Base-by-base conservation (phyloP, 2,329 filamentous ascomycete genomes). In the Venturia asperata region DNA sequence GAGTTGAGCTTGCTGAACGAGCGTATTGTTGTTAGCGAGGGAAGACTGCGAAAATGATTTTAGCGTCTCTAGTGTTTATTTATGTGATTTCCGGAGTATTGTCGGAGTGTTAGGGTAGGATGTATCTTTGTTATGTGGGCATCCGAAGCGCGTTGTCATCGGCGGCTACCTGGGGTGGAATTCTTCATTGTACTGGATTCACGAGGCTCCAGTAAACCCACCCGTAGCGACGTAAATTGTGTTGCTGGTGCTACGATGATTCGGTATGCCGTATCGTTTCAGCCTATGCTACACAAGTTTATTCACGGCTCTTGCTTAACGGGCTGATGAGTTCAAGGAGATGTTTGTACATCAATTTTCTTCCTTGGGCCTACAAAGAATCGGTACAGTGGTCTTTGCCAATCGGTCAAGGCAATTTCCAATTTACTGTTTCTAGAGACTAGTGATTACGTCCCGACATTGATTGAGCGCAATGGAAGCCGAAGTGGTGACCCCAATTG, bases 91-190 rank as follows among this genome's bases (percentile, higher is more conserved):
- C 30, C 15, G 52, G 52, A 19, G 17, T 15, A 34, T 58, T 37
- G 19, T 39, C 52, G 52, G 30, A 58, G 17, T 58, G 52, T 58
- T 37, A 19, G 4, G 24, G 24, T 15, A 30, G 5, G 24, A 34
- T 55, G 5, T 58, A 37, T 37, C 27, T 34, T 58, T 58, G 30
- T 52, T 58, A 39, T 58, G 52, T 58, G 27, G 9, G 27, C 37
- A 34, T 15, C 52, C 52, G 52, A 27, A 37, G 19, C 19, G 52
- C 52, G 52, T 58, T 58, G 52, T 58, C 52, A 27, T 58, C 15
- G 30, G 52, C 19, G 52, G 52, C 30, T 37, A 37, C 19, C 19
- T 58, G 27, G 15, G 30, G 9, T 37, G 52, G 52, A 9, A 19
- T 37, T 37, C 17, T 37, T 37, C 52, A 37, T 10, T 37, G 52